phyloP scores from a whole-genome alignment of 2,329 filamentous ascomycete species.

The Cladosporium colombiae region DNA sequence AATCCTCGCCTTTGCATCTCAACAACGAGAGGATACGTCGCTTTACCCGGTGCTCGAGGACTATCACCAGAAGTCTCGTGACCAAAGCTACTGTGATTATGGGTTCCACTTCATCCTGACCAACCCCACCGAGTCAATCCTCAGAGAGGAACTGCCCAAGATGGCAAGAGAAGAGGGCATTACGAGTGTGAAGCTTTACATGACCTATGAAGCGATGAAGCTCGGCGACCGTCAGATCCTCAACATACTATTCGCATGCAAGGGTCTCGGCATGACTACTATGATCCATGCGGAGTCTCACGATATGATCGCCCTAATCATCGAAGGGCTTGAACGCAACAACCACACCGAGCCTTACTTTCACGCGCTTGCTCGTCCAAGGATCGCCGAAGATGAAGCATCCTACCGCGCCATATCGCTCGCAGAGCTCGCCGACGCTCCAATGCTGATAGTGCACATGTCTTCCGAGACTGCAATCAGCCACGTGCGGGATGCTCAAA shows the following conservation, averaged over 20 bases:
- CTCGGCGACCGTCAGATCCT: slow-evolving; percentile 54
- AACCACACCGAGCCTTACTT: slow-evolving; percentile 46
- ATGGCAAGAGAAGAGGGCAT: slow-evolving; percentile 47
- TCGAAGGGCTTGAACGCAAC: slow-evolving; percentile 43
- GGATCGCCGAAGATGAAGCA: slow-evolving; percentile 51
- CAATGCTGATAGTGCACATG: slow-evolving; percentile 57
- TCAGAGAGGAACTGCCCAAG: slow-evolving; percentile 45
- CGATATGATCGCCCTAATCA: slow-evolving; percentile 49
- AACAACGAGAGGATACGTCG: slow-evolving; percentile 49
- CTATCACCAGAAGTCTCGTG: slow-evolving; percentile 49
- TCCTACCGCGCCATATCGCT: slow-evolving; percentile 54
- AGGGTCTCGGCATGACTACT: slow-evolving; percentile 49
- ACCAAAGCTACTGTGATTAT: slow-evolving; percentile 58
- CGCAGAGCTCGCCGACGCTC: slow-evolving; percentile 52
- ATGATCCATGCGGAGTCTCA: slow-evolving; percentile 54
- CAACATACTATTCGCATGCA: slow-evolving; percentile 51
- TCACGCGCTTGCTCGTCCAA: slow-evolving; percentile 50
- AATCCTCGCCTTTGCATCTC: slow-evolving; percentile 59
- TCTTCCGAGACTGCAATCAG: slow-evolving; percentile 41
- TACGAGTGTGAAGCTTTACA: slow-evolving; percentile 55
- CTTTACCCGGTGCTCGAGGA: slow-evolving; percentile 49
- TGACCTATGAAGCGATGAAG: slow-evolving; percentile 55
- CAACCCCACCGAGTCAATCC: slow-evolving; percentile 46
- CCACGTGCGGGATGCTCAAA: slow-evolving; percentile 40
- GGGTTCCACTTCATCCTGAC: slow-evolving; percentile 56